These are phyloP conservation scores for Myxozyma kluyveri DNA, from an alignment of 805 yeast species.

Conservation along the genomic window DNA sequence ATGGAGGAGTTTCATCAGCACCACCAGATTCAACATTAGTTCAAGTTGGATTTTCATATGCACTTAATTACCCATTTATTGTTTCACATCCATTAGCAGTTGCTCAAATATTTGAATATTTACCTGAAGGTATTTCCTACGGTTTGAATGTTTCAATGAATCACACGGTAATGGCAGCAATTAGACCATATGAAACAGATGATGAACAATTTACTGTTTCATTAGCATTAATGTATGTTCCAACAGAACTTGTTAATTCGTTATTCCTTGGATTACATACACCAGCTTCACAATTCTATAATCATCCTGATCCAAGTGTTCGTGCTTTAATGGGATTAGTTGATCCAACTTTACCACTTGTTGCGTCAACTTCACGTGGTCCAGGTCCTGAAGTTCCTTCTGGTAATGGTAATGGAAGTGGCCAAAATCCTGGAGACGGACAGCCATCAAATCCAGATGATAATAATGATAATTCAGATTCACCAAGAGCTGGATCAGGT, in stretches of 20 bases:
- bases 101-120: constrained; percentile 79
- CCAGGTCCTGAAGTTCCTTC: constrained; percentile 7
- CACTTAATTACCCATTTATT: constrained; percentile 81
- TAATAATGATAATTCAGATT: neutral
- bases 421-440: neutral
- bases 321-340: constrained; percentile 62
- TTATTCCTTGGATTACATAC: constrained; percentile 53
- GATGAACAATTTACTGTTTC: constrained; percentile 68
- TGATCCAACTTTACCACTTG: constrained; percentile 50
- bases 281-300: constrained; percentile 57
- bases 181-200: constrained; percentile 69
- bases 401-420: neutral
- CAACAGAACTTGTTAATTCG: constrained; percentile 48
- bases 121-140: constrained; percentile 67
- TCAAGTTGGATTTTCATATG: constrained; percentile 72
- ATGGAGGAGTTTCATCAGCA: constrained; percentile 43
- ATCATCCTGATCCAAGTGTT: constrained; percentile 55
- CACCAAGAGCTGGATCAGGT: constrained; percentile 24
- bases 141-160: constrained; percentile 53
- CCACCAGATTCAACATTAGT: constrained; percentile 51
- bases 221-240: constrained; percentile 85
- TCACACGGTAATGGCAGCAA: constrained; percentile 57
- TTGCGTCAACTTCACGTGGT: constrained; percentile 12
- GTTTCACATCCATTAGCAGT: constrained; percentile 69
- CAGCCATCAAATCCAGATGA: neutral